These are phyloP conservation scores for Batkoa obscura DNA, from an alignment of 371 early-diverging fungal genomes.

Conservation along the genomic window DNA sequence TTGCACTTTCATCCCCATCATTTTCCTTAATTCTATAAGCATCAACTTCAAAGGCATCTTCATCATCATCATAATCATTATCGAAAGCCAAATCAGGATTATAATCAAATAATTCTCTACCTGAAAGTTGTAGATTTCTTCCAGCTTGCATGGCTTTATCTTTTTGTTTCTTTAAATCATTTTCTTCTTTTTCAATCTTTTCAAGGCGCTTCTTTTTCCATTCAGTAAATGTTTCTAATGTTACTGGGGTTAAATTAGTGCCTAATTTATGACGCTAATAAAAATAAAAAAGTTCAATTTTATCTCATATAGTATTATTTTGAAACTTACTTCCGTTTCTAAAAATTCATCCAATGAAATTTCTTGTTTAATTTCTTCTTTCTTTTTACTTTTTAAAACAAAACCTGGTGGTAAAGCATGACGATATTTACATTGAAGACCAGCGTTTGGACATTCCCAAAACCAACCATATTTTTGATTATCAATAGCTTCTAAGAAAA, in stretches of 20 bases:
- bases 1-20: no score
- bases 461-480: conserved; percentile 93
- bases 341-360: conserved; percentile 90
- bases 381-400: conserved; percentile 70
- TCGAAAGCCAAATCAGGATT: conserved; percentile 74
- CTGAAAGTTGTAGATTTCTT: conserved; percentile 79
- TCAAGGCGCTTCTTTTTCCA: conserved; percentile 88
- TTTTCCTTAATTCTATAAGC: conserved; percentile 10
- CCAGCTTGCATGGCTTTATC: conserved; percentile 84
- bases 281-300: neutral
- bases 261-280: conserved; percentile 83
- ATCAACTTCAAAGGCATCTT: conserved; percentile 35
- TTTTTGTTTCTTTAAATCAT: conserved; percentile 50
- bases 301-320: neutral
- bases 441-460: conserved; percentile 96
- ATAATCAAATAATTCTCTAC: conserved; percentile 94
- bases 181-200: conserved; percentile 48
- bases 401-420: conserved; percentile 98
- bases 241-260: conserved; percentile 87
- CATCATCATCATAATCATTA: conserved; percentile 55
- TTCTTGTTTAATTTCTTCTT: conserved; percentile 50
- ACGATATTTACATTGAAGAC: conserved; percentile 80
- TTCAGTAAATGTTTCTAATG: conserved; percentile 74
- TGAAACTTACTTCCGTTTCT: conserved; percentile 62
- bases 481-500: conserved; percentile 97